A percentile compares a stretch with the other conserved stretches of the same genome.
Conservation (phyloP, 2,329 filamentous ascomycete species). For the Gyromitra esculenta region DNA sequence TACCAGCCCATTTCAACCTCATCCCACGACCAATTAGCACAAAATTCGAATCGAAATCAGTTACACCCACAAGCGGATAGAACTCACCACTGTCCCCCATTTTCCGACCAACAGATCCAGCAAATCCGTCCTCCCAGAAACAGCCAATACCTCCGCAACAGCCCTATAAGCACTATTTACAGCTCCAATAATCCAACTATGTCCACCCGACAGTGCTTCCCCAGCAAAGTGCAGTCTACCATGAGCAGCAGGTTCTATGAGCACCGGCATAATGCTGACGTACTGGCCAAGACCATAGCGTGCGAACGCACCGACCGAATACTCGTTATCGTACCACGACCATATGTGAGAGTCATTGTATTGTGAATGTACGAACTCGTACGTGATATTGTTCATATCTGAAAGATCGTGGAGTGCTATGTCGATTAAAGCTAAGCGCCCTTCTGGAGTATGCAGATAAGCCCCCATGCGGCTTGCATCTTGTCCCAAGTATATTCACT, state of each 20-base stretch:
- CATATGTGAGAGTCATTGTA: constrained; percentile 55
- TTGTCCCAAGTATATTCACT: constrained; percentile 54
- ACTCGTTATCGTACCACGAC: constrained; percentile 57
- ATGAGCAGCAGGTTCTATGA: constrained; percentile 56
- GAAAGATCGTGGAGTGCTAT: constrained; percentile 54
- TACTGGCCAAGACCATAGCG: constrained; percentile 57
- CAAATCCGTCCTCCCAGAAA: constrained; percentile 20
- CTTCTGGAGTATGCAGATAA: constrained; percentile 56
- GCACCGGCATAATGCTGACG: constrained; percentile 54
- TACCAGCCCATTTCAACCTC: constrained; percentile 31
- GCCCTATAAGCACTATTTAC: constrained; percentile 57
- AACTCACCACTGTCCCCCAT: constrained; percentile 31
- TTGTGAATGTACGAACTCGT: constrained; percentile 52
- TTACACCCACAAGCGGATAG: neutral
- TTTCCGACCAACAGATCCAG: constrained; percentile 9
- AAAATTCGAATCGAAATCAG: neutral
- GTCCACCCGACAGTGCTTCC: constrained; percentile 57
- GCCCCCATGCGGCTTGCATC: constrained; percentile 57
- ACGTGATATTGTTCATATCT: constrained; percentile 55
- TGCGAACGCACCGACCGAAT: constrained; percentile 57
- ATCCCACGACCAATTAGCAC: neutral
- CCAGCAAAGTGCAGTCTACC: constrained; percentile 57
- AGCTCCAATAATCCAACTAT: constrained; percentile 58
- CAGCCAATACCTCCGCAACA: constrained; percentile 43
- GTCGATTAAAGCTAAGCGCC: constrained; percentile 53